Evolutionary conservation across 2,329 filamentous ascomycete genomes (phyloP).

Genomic region (Penicillium nordicum): DNA sequence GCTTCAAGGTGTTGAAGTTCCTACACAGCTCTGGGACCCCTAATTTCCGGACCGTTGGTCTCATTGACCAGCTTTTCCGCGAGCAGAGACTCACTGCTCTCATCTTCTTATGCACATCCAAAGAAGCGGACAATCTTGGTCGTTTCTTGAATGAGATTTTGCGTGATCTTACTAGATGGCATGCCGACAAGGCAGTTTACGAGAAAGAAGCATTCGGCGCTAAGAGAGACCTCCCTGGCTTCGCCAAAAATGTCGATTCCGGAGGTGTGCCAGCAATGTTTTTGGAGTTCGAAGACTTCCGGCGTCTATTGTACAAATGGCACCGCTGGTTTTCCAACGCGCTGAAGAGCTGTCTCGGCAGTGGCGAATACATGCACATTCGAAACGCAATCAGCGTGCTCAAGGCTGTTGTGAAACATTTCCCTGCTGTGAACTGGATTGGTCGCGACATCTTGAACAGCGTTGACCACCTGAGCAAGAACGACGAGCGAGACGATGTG

Average conservation of each 20-base stretch:
- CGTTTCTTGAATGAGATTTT: constrained; percentile 82
- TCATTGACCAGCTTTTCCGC: constrained; percentile 81
- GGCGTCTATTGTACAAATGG: constrained; percentile 82
- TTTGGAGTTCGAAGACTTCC: constrained; percentile 81
- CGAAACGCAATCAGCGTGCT: constrained; percentile 90
- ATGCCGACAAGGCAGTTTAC: constrained; percentile 70
- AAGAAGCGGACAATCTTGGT: constrained; percentile 89
- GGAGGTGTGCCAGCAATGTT: constrained; percentile 68
- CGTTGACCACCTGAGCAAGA: constrained; percentile 44
- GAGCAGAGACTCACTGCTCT: constrained; percentile 75
- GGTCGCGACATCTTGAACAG: constrained; percentile 51
- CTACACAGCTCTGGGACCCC: constrained; percentile 80
- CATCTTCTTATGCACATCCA: constrained; percentile 84
- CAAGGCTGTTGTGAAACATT: constrained; percentile 74
- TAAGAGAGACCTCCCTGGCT: constrained; percentile 68
- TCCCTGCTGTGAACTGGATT: constrained; percentile 88
- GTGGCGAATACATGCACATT: constrained; percentile 94
- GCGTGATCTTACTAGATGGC: constrained; percentile 78
- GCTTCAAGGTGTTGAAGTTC: constrained; percentile 79
- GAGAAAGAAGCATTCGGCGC: constrained; percentile 75
- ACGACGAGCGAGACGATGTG: constrained; percentile 48
- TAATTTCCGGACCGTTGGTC: constrained; percentile 78
- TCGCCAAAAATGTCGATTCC: constrained; percentile 68
- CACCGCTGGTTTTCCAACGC: constrained; percentile 77
- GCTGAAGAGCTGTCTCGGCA: constrained; percentile 75